Conservation (phyloP, 495 filamentous ascomycete genomes). For the Recurvomyces mirabilis region DNA sequence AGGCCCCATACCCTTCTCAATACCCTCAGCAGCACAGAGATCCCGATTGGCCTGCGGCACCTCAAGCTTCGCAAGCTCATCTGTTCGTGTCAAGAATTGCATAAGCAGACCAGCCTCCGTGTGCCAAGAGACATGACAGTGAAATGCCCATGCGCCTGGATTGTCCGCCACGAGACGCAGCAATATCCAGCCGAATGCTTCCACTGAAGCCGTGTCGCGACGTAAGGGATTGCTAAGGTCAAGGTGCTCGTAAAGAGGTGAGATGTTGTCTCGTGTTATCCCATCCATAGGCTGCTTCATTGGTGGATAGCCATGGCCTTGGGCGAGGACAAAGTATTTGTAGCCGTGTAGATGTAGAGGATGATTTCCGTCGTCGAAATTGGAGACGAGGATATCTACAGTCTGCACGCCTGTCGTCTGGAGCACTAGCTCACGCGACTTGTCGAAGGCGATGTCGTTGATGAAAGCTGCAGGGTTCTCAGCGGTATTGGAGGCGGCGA, state of each 20-base stretch:
- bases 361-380: constrained; percentile 30
- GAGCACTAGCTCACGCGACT: constrained; percentile 20
- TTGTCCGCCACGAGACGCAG: constrained; percentile 28
- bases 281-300: constrained; percentile 1
- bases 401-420: constrained; percentile 24
- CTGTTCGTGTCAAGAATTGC: constrained; percentile 43
- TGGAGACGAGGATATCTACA: constrained; percentile 27
- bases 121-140: constrained; percentile 43
- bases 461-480: constrained; percentile 11
- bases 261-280: constrained; percentile 11
- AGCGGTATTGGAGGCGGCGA: constrained; percentile 5
- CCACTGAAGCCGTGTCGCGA: constrained; percentile 26
- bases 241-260: constrained; percentile 11
- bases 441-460: constrained; percentile 23
- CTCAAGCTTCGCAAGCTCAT: constrained; percentile 34
- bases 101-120: constrained; percentile 47
- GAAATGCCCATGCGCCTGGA: constrained; percentile 27
- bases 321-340: constrained; percentile 47
- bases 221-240: constrained; percentile 26
- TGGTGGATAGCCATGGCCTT: constrained; percentile 43
- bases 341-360: constrained; percentile 36
- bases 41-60: constrained; percentile 35
- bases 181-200: constrained; percentile 28
- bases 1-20: constrained; percentile 37
- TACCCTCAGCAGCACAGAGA: constrained; percentile 33